Conservation (phyloP, 116 monocot genomes). For the Posidonia oceanica region DNA sequence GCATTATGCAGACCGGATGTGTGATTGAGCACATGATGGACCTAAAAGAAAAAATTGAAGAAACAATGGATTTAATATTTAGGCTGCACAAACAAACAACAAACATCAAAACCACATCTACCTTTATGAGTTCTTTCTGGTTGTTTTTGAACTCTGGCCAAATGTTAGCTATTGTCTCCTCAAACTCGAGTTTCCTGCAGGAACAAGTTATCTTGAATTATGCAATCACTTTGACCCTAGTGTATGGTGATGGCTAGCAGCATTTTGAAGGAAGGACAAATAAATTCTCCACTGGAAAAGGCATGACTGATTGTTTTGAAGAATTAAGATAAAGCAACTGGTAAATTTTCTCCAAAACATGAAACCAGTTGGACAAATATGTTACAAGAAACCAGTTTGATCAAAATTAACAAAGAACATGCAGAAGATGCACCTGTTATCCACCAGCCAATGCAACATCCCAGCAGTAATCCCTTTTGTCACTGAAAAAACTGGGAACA, state of each 20-base stretch:
- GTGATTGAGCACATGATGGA: constrained; percentile 92
- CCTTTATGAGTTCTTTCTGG: constrained; percentile 74
- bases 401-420: background rate
- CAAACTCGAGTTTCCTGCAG: constrained; percentile 72
- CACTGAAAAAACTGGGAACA: constrained; percentile 93
- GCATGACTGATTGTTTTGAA: too few species aligned
- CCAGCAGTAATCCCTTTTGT: constrained; percentile 94
- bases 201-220: background rate
- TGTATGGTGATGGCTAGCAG: background rate
- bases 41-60: constrained; percentile 23
- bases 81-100: background rate
- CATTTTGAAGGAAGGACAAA: too few species aligned
- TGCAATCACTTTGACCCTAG: background rate
- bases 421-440: constrained; percentile 46
- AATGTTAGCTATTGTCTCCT: constrained; percentile 68
- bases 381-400: background rate
- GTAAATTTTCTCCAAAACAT: background rate
- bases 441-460: constrained; percentile 95
- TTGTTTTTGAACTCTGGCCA: constrained; percentile 79
- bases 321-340: background rate
- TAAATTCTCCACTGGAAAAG: too few species aligned
- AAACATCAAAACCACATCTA: background rate
- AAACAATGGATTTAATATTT: background rate
- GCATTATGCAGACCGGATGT: constrained; percentile 91
- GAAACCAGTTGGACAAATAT: background rate